Conservation (phyloP, 2,329 filamentous ascomycete genomes). For the Colletotrichum destructivum region DNA sequence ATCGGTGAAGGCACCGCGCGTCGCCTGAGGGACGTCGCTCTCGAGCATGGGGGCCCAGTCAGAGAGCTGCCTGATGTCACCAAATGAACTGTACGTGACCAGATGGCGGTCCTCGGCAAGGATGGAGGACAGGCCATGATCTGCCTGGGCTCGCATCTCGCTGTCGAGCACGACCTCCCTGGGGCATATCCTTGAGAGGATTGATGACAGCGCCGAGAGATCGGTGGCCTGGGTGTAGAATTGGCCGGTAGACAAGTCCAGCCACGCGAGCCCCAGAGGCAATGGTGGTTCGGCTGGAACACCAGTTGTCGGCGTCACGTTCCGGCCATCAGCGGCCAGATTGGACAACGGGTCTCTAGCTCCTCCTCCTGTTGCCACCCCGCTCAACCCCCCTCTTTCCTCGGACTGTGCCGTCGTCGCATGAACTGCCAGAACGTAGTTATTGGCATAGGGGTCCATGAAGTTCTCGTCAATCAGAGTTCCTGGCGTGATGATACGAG, state of each 20-base stretch:
- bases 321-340: constrained; percentile 33
- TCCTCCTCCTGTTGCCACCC: not conserved
- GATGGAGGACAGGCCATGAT: constrained; percentile 75
- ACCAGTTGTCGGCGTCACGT: constrained; percentile 30
- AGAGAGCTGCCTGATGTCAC: constrained; percentile 63
- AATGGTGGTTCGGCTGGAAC: constrained; percentile 44
- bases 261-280: constrained; percentile 86
- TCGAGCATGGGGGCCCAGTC: constrained; percentile 87
- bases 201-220: constrained; percentile 80
- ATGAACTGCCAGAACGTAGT: constrained; percentile 89
- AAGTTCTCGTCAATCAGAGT: constrained; percentile 98
- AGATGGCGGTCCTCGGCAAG: constrained; percentile 82
- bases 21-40: constrained; percentile 72
- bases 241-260: constrained; percentile 94
- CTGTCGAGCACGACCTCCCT: constrained; percentile 87
- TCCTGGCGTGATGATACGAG: constrained; percentile 91
- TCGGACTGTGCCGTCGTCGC: constrained; percentile 49
- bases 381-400: not conserved
- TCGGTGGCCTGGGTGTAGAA: constrained; percentile 89
- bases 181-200: constrained; percentile 85
- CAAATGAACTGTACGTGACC: constrained; percentile 77
- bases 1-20: constrained; percentile 70
- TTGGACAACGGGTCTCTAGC: constrained; percentile 20
- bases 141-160: constrained; percentile 68
- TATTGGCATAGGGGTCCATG: constrained; percentile 94